Conservation (phyloP, 2,329 filamentous ascomycete species). For the Colletotrichum cereale region DNA sequence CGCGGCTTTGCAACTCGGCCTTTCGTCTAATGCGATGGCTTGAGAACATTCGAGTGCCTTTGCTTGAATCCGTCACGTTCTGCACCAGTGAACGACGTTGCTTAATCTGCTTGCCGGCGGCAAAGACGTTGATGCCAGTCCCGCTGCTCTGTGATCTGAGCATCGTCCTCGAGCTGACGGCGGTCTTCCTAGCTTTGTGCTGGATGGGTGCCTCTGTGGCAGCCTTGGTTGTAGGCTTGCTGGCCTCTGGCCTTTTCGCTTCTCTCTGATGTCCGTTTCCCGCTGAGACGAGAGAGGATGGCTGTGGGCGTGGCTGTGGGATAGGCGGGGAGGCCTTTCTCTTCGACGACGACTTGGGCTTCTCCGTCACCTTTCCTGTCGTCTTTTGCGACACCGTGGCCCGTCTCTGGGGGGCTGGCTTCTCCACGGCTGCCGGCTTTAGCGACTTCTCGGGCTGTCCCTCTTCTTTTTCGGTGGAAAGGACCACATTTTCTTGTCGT, state of each 20-base stretch:
- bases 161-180: conserved; percentile 29
- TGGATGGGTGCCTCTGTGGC: conserved; percentile 42
- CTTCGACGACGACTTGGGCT: conserved; percentile 6
- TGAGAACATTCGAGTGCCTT: conserved; percentile 55
- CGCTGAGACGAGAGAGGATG: background rate
- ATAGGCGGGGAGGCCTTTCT: background rate
- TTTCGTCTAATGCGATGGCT: conserved; percentile 54
- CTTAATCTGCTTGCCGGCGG: conserved; percentile 53
- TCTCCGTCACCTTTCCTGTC: background rate
- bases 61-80: conserved; percentile 56
- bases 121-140: conserved; percentile 58
- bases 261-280: conserved; percentile 51
- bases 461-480: conserved; percentile 1
- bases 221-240: background rate
- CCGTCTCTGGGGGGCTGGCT: conserved; percentile 9
- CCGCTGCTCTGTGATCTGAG: conserved; percentile 1
- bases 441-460: background rate
- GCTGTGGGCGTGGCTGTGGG: conserved; percentile 4
- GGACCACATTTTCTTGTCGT: background rate
- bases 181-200: conserved; percentile 39
- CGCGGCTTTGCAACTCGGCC: conserved; percentile 57
- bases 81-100: conserved; percentile 55
- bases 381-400: background rate
- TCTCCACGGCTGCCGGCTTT: background rate
- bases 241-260: conserved; percentile 45